Conservation (phyloP, 129 eudicot species). For the Pulicaria dysenterica region DNA sequence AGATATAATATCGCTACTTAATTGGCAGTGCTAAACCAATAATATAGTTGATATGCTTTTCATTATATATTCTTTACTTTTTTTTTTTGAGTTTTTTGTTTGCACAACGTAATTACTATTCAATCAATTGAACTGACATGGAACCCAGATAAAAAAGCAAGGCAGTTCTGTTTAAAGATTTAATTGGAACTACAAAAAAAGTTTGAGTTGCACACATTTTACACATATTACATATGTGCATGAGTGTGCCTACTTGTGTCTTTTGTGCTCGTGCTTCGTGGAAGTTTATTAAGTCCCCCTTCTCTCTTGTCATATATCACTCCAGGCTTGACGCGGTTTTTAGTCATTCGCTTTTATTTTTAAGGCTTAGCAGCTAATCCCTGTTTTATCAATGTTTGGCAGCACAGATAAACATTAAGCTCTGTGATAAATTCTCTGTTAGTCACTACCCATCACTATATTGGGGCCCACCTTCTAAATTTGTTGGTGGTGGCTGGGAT, state of each 20-base stretch:
- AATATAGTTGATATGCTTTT: too few relatives aligned
- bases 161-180: too few relatives aligned
- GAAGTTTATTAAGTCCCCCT: not conserved
- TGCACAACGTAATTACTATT: too few relatives aligned
- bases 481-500: constrained; percentile 58
- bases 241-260: not conserved
- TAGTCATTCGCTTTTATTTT: not conserved
- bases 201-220: not conserved
- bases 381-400: constrained; percentile 63
- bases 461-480: constrained; percentile 82
- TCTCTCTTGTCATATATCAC: constrained; percentile 4
- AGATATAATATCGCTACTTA: too few relatives aligned
- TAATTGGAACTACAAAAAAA: too few relatives aligned
- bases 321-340: not conserved
- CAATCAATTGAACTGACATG: too few relatives aligned
- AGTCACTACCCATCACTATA: constrained; percentile 73
- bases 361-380: constrained; percentile 44
- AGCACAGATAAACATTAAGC: constrained; percentile 89
- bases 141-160: too few relatives aligned
- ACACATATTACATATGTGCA: not conserved
- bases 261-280: constrained; percentile 4
- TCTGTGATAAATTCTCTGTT: constrained; percentile 87
- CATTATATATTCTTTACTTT: too few relatives aligned
- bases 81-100: too few relatives aligned
- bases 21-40: too few relatives aligned